Percentiles rank a stretch among this genome's conserved stretches.
Conservation (phyloP, 108 stramenopile genomes). For the Tribonema minus region DNA sequence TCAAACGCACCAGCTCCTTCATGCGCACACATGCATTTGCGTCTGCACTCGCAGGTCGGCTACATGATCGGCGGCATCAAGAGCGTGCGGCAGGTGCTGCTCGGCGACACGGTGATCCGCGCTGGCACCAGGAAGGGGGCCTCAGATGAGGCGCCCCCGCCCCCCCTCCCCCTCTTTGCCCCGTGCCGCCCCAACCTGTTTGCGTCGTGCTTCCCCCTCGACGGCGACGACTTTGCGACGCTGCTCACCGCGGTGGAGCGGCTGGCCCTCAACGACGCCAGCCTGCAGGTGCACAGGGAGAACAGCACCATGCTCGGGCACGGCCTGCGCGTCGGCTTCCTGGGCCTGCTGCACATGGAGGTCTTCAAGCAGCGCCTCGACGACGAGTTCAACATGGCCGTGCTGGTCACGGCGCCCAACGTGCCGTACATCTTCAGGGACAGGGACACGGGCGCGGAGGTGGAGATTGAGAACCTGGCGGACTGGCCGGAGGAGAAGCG, state of each 20-base stretch:
- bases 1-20: no score
- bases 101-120: constrained; percentile 71
- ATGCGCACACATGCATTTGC: no score
- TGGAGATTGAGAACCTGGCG: no score
- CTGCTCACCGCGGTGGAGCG: constrained; percentile 78
- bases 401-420: constrained; percentile 90
- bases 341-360: constrained; percentile 95
- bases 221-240: constrained; percentile 82
- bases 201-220: no score
- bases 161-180: no score
- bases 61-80: constrained; percentile 83
- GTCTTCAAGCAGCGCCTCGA: constrained; percentile 81
- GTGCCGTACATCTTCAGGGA: constrained; percentile 74
- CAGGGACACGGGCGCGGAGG: no score
- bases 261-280: constrained; percentile 86
- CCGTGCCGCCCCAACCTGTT: constrained; percentile 7
- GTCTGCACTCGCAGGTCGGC: no score
- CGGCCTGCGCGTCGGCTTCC: constrained; percentile 89
- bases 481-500: no score
- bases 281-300: constrained; percentile 67
- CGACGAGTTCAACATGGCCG: constrained; percentile 87
- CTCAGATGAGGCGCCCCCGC: background rate
- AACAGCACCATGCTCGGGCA: constrained; percentile 64
- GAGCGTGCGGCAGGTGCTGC: constrained; percentile 78
- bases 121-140: no score